Evolutionary conservation across 768 basidiomycete genomes (phyloP), one percentile per base, ranked within the genome.

Genomic region (Lentinus brumalis): DNA sequence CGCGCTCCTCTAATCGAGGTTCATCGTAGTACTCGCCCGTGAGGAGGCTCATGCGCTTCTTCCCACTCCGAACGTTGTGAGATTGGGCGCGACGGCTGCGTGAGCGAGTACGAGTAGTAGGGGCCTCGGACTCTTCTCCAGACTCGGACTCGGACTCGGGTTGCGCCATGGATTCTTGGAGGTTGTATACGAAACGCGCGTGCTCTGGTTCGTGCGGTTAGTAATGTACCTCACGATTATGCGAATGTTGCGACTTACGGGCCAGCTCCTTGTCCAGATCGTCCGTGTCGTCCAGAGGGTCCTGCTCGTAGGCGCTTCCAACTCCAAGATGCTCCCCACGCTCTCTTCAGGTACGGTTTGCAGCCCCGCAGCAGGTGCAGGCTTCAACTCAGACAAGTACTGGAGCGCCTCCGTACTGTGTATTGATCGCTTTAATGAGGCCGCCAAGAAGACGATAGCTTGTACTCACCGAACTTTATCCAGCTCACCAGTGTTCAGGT

Each of bases 291-390:
- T 92, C 89, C 67, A 75, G 73, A 31, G 71, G 72, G 44, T 41
- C 62, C 35, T 73, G 68, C 2, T 80, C 81, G 50, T 81, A 80
- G 10, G 83, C 81, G 32, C 80, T 79, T n/a, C 71, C 73, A 61
- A 89, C 78, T 0, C 85, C 85, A 3, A 92, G 76, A 66, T 91
- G 87, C 40, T 79, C 74, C 6, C 83, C 4, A 96, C 64, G 39
- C 85, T 86, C 65, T 91, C 86, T 50, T 81, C 74, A 0, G 95
- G 95, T 0, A 93, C 89, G 47, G 89, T 86, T 32, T 95, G 93
- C 79, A 96, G 84, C 41, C 85, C 87, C 0, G 93, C 92, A 5
- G 93, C 92, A 1, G 97, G 97, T 0, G 92, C 94, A 55, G 84
- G 82, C 2, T 83, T 83, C 42, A 91, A 70, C 61, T 84, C 80